These are phyloP conservation scores for Begonia masoniana DNA, from an alignment of 306 rosid species.

Conservation along the genomic window DNA sequence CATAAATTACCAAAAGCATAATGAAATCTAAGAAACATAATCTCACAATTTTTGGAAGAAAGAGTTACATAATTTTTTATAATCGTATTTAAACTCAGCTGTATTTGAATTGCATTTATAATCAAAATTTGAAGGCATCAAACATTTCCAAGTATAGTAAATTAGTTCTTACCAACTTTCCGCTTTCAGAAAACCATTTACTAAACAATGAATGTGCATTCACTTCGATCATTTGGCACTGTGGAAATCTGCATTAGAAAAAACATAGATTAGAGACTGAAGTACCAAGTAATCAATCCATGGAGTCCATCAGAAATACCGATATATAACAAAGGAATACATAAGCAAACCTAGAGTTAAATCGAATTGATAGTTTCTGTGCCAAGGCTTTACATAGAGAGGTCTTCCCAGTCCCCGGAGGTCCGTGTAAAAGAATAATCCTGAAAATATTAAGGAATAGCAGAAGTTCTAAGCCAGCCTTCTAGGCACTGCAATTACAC, in stretches of 20 bases:
- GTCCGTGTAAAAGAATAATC: conserved; percentile 85
- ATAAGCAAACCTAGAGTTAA: conserved; percentile 55
- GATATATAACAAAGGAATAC: not conserved
- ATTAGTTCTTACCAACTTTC: conserved; percentile 72
- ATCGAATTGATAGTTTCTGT: conserved; percentile 77
- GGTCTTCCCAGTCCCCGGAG: conserved; percentile 95
- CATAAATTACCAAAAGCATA: too few relatives aligned
- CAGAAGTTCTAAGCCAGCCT: conserved; percentile 13
- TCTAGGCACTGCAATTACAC: not conserved
- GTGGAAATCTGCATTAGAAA: conserved; percentile 49
- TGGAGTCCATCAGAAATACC: not conserved
- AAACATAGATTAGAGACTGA: conserved; percentile 4
- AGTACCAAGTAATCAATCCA: not conserved
- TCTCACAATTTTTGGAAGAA: too few relatives aligned
- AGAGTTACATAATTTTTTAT: too few relatives aligned
- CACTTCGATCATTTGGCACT: conserved; percentile 76
- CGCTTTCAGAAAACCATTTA: conserved; percentile 99
- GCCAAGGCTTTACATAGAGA: conserved; percentile 94
- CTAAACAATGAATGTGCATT: conserved; percentile 98
- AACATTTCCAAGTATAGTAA: conserved; percentile 4
- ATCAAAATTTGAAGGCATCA: too few relatives aligned
- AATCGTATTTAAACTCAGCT: too few relatives aligned
- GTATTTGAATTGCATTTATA: too few relatives aligned
- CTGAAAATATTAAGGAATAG: conserved; percentile 25
- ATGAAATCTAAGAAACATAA: too few relatives aligned